Evolutionary conservation across 768 basidiomycete species (phyloP).

Genomic region (Naganishia randhawae): DNA sequence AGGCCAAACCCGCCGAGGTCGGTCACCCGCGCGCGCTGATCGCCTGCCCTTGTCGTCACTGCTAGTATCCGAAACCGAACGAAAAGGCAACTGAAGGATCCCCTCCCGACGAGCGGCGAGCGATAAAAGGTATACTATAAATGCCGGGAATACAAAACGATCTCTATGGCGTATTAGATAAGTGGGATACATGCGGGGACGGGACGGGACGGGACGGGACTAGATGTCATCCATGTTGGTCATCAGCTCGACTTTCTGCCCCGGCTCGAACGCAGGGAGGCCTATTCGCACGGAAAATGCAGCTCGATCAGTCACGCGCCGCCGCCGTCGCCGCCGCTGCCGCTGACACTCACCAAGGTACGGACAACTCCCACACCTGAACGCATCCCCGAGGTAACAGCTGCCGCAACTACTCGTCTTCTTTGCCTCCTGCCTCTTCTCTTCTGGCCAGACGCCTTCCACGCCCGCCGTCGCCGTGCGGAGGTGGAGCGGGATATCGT

Average conservation of each 20-base stretch:
- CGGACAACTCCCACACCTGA: constrained; percentile 91
- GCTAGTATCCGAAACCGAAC: too few relatives aligned
- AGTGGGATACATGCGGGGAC: background rate
- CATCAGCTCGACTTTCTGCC: constrained; percentile 92
- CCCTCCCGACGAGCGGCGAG: background rate
- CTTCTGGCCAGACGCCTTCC: constrained; percentile 48
- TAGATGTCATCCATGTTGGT: constrained; percentile 84
- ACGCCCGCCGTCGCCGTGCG: constrained; percentile 44
- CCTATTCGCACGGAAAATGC: constrained; percentile 56
- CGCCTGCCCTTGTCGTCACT: too few relatives aligned
- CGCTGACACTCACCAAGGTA: constrained; percentile 92
- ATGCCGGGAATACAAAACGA: constrained; percentile 1
- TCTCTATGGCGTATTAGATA: background rate
- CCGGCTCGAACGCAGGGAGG: constrained; percentile 94
- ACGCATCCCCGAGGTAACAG: constrained; percentile 97
- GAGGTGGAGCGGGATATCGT: constrained; percentile 52
- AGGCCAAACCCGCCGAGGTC: too few relatives aligned
- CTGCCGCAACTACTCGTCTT: constrained; percentile 90
- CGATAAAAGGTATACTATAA: background rate
- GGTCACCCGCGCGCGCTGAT: too few relatives aligned
- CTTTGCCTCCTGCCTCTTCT: constrained; percentile 46
- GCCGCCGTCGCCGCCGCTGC: too few relatives aligned
- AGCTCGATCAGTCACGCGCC: background rate
- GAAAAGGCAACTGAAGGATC: too few relatives aligned
- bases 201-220: background rate